Base-by-base conservation (phyloP, 257 asterid species). In the Paraleonurus japonicus region DNA sequence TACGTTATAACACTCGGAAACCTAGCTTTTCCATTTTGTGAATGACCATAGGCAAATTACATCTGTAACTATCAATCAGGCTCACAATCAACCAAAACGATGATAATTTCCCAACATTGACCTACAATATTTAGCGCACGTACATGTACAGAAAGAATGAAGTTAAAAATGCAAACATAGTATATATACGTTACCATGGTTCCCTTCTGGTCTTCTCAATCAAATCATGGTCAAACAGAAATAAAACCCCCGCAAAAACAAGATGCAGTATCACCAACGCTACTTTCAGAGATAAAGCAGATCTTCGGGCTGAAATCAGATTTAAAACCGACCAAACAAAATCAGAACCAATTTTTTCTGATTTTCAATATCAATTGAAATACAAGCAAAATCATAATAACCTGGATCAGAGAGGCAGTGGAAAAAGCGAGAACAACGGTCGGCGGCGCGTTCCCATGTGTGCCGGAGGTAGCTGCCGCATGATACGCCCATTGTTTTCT, bases 351-450 rank as follows among this genome's bases (percentile, higher is more conserved):
- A 19, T 60, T 13, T 16, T 5, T n/a, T 54, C 65, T 55, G 45
- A 53, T 17, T 30, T 48, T 67, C 35, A 12, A 57, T 9, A 66
- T 72, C 30, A 63, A 80, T 50, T 16, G 17, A 39, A 24, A n/a
- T 48, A 60, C 3, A 9, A 19, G 57, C 12, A 5, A 26, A 68
- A 65, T 11, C 12, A 72, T 5, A 59, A 50, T 12, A 35, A 95
- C 98, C 98, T 19, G 96, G 95, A 89, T 95, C 99, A 69, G 97
- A 86, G 1, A 95, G 88, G 78, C 95, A 88, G 15, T 98, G 97
- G 69, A 86, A 80, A 75, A 92, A 76, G 76, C 92, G 89, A 67
- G 83, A 80, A 78, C 92, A 92, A 15, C 92, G 91, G 84, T 87
- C 92, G 76, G 81, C 77, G 75, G 78, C 78, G 77, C 93, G 95